A percentile compares a stretch with the other conserved stretches of the same genome.
Evolutionary conservation across 1,284 basidiomycete species (phyloP).

Genomic region (Dichomitus squalens): DNA sequence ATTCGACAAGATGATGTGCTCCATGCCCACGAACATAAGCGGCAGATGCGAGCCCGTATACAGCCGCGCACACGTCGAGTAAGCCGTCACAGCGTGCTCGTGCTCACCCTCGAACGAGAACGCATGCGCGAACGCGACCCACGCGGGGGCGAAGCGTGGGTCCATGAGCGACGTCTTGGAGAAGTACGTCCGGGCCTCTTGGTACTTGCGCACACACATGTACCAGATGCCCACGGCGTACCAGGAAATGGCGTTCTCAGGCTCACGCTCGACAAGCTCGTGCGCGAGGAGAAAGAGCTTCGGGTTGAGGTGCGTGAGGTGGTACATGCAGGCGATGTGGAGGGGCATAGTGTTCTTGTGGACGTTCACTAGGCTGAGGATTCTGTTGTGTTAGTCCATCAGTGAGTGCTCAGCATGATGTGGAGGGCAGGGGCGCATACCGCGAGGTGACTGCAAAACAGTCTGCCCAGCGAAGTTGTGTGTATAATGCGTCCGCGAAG

Average conservation of each 20-base stretch:
- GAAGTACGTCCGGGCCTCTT: slow-evolving; percentile 90
- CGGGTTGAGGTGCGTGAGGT: slow-evolving; percentile 88
- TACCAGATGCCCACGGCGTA: slow-evolving; percentile 99
- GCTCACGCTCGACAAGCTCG: slow-evolving; percentile 91
- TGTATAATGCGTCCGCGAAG: slow-evolving; percentile 90
- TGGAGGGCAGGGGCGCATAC: slow-evolving; percentile 39
- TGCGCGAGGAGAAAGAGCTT: slow-evolving; percentile 95
- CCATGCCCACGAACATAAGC: slow-evolving; percentile 96
- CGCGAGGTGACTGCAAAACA: slow-evolving; percentile 88
- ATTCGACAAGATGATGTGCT: slow-evolving; percentile 91
- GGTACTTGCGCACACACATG: slow-evolving; percentile 82
- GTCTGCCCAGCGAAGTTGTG: slow-evolving; percentile 90
- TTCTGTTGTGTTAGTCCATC: slow-evolving; percentile 51
- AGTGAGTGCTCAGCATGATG: neutral
- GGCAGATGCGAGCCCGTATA: slow-evolving; percentile 96
- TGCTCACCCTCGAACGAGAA: slow-evolving; percentile 98
- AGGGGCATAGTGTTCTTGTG: slow-evolving; percentile 89
- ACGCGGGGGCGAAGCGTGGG: slow-evolving; percentile 92
- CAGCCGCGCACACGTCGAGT: slow-evolving; percentile 93
- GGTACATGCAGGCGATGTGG: slow-evolving; percentile 97
- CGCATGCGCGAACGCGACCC: slow-evolving; percentile 97
- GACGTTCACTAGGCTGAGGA: slow-evolving; percentile 77
- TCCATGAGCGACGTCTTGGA: slow-evolving; percentile 98
- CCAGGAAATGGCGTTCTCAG: slow-evolving; percentile 93
- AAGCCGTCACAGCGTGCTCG: slow-evolving; percentile 97